A percentile compares a stretch with the other conserved stretches of the same genome.
These are phyloP conservation scores for Blastobotrys indianensis DNA, from an alignment of 1,139 yeast species.

Conservation along the genomic window DNA sequence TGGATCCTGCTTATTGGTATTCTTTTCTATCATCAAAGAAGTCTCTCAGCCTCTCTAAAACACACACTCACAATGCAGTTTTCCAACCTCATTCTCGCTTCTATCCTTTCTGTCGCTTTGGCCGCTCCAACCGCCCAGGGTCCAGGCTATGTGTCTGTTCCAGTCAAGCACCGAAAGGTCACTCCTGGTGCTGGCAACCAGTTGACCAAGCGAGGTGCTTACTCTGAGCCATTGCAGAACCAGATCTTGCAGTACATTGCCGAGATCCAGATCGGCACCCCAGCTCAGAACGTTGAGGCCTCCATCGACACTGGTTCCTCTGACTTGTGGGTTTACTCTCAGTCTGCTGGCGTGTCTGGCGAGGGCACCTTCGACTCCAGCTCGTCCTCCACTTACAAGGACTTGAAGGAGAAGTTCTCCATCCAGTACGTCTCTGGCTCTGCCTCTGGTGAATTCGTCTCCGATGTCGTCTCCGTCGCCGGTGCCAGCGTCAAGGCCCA, in stretches of 20 bases:
- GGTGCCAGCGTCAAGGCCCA: conserved; percentile 39
- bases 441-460: conserved; percentile 57
- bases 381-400: conserved; percentile 33
- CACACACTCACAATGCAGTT: no score
- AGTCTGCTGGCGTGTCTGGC: conserved; percentile 40
- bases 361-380: conserved; percentile 7
- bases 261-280: conserved; percentile 48
- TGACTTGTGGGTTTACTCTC: conserved; percentile 52
- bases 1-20: no score
- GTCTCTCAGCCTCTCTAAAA: no score
- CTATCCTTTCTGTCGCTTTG: no score
- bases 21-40: no score
- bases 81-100: no score
- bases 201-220: neutral
- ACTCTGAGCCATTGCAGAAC: conserved; percentile 8
- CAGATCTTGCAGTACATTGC: conserved; percentile 35
- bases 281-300: conserved; percentile 46
- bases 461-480: conserved; percentile 42
- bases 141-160: conserved; percentile 1
- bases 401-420: conserved; percentile 27
- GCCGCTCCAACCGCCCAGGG: neutral
- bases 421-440: conserved; percentile 50
- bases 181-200: neutral
- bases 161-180: conserved; percentile 1
- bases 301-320: conserved; percentile 64